Base-by-base conservation (phyloP, 768 basidiomycete genomes). In the Termitomyces bulborhizus region DNA sequence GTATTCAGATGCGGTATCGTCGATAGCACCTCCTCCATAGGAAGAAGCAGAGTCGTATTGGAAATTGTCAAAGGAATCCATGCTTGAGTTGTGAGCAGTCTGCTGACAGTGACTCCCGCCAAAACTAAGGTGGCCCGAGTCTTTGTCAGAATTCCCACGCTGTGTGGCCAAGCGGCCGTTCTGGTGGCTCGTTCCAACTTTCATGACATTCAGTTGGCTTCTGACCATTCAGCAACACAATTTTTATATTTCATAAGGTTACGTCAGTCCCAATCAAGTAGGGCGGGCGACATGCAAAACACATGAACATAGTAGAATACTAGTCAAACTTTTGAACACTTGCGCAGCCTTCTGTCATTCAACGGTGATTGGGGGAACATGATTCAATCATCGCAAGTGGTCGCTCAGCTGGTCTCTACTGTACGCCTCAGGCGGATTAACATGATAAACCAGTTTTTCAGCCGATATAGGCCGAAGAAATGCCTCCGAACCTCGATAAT, bases 1-100 rank as follows among this genome's bases (percentile, higher is more conserved):
- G 65, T 90, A 90, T 41, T 90, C 82, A 2, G 89, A 90, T 0
- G 88, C 90, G 44, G 76, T 90, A 63, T 91, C 89, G 66, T 91
- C 89, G 32, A 89, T 81, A 40, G 87, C 74, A 59, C 86, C 78
- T 49, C 78, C 88, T 53, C 88, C 89, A 62, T 91, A 91, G 0
- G 89, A 86, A 5, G 89, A 91, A 27, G 87, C 83, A 18, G 88
- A 86, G 62, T 91, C 88, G 63, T 87, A 90, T 68, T 90, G 88
- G 62, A 89, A 90, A 65, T 90, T 90, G 69, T 90, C 88, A 63
- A 90, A 90, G 11, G 85, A 80, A 67, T 90, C 88, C 88, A 90
- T 89, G 68, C 58, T 68, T 60, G 59, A 49, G 62, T 62, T 51
- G 44, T 57, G 50, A 49, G 18, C 46, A 29, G 4, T 9, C 36